Base-by-base conservation (phyloP, 2,329 filamentous ascomycete species). In the Fusarium circinatum region DNA sequence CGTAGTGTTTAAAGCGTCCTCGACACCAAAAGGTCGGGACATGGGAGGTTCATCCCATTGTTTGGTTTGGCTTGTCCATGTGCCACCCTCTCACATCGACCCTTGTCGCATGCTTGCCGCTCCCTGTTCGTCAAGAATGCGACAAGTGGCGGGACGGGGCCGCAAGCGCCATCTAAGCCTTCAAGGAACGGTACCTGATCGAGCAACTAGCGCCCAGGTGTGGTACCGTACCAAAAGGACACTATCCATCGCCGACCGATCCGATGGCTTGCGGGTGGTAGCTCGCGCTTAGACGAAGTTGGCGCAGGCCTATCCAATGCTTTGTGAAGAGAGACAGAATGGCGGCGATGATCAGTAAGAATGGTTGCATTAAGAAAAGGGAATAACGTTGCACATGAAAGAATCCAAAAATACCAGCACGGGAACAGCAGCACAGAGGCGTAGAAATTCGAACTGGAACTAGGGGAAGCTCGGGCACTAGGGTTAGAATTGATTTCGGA, bases 81-180 rank as follows among this genome's bases (percentile, higher is more conserved):
- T 66, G 62, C 65, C 70, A 65, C 73, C 58, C 62, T 64, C 51
- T 60, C 65, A 60, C 61, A 57, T 69, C 51, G 32, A 72, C 55
- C 69, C 71, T 64, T 71, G 71, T 59, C 65, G 55, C 62, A 58
- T 67, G 71, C 59, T 75, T 75, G 75, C 75, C 65, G 65, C 68
- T 70, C 69, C 73, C 74, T 68, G 65, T 66, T 71, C 63, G 68
- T 63, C 41, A 32, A 49, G 58, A 47, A 56, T 52, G 59, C 54
- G 56, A 67, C 65, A 76, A 77, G 75, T 76, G 75, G 74, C 75
- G 75, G 75, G 75, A 77, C 75, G 72, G 71, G 66, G 75, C 75
- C 75, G 66, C 75, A 77, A 75, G 71, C 72, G 76, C 74, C 76
- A 76, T 76, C 76, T 74, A 77, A 76, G 76, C 76, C 75, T 75